A percentile compares a stretch with the other conserved stretches of the same genome.
phyloP scores from a whole-genome alignment of 2,329 filamentous ascomycete species.

The Trichophaea hybrida region DNA sequence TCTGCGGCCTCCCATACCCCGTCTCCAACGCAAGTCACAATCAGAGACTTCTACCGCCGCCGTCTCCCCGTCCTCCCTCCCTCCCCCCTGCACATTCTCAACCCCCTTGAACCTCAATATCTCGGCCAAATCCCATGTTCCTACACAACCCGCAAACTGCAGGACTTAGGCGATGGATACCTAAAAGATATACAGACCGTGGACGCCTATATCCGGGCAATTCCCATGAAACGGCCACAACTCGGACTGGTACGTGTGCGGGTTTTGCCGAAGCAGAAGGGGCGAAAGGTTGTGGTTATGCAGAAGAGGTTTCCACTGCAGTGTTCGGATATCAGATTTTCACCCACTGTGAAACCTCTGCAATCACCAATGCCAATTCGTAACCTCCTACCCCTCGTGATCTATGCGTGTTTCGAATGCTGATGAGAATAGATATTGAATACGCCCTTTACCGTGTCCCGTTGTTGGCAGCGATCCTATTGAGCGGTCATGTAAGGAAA shows the following conservation, averaged over 20 bases:
- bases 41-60: neutral
- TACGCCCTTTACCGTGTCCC: slow-evolving; percentile 40
- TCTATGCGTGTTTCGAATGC: too few species aligned
- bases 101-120: slow-evolving; percentile 14
- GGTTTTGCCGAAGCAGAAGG: neutral
- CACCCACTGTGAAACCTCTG: too few species aligned
- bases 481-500: slow-evolving; percentile 39
- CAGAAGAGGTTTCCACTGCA: too few species aligned
- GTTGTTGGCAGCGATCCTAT: slow-evolving; percentile 41
- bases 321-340: too few species aligned
- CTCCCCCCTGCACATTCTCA: slow-evolving; percentile 5
- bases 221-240: slow-evolving; percentile 19
- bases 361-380: too few species aligned
- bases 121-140: slow-evolving; percentile 15
- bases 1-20: too few species aligned
- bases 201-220: slow-evolving; percentile 36
- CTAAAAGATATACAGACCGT: slow-evolving; percentile 34
- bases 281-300: neutral
- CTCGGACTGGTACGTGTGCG: neutral
- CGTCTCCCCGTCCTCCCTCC: neutral
- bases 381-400: too few species aligned
- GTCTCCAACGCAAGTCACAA: too few species aligned
- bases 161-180: slow-evolving; percentile 34
- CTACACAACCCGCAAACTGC: slow-evolving; percentile 27
- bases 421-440: slow-evolving; percentile 33